These are phyloP conservation scores for Infundibulicybe gibba DNA, from an alignment of 768 basidiomycete species.

Conservation along the genomic window DNA sequence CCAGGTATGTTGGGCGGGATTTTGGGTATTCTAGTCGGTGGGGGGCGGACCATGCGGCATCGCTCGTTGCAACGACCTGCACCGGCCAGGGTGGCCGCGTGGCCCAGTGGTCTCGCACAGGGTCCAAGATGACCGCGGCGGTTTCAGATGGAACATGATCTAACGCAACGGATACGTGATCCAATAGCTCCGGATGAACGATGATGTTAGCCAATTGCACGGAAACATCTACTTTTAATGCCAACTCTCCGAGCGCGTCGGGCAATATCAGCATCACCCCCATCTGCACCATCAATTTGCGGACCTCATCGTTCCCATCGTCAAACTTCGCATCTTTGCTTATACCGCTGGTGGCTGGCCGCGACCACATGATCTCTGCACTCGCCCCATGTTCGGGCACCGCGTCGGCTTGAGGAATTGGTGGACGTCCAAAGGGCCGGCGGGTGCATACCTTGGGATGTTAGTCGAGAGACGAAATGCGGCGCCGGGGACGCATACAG, in stretches of 20 bases:
- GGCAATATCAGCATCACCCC: constrained; percentile 95
- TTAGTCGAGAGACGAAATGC: constrained; percentile 79
- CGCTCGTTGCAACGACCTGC: no score
- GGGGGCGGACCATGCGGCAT: no score
- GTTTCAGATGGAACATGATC: constrained; percentile 98
- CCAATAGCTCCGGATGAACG: constrained; percentile 67
- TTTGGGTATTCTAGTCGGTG: no score
- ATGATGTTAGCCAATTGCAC: constrained; percentile 32
- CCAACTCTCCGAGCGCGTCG: constrained; percentile 91
- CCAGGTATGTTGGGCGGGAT: no score
- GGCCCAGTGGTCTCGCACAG: no score
- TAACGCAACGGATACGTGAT: constrained; percentile 82
- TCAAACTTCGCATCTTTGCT: constrained; percentile 52
- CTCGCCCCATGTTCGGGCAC: constrained; percentile 96
- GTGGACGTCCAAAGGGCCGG: constrained; percentile 89
- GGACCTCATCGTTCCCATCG: constrained; percentile 77
- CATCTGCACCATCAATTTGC: constrained; percentile 64
- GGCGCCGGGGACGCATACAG: constrained; percentile 74
- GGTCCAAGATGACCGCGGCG: no score
- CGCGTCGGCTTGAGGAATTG: constrained; percentile 80
- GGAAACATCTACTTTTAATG: no score
- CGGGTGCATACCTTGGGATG: constrained; percentile 84
- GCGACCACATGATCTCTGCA: constrained; percentile 80
- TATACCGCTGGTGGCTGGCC: constrained; percentile 49
- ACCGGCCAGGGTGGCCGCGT: no score